Evolutionary conservation across 1,139 yeast species (phyloP).

Genomic region (Lizanozyma gosingica): DNA sequence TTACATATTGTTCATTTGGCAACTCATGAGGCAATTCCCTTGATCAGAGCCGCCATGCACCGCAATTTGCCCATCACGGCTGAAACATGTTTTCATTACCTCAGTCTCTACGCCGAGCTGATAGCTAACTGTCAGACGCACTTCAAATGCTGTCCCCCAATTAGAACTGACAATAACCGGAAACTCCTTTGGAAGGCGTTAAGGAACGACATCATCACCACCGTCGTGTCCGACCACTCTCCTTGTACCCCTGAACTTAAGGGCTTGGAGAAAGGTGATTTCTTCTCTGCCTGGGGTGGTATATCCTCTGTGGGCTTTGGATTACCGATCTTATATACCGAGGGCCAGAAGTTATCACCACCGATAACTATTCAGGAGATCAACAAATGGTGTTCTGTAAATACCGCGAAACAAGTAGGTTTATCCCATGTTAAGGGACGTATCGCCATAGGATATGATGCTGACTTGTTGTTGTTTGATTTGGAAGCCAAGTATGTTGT

Average conservation of each 20-base stretch:
- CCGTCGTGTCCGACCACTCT: slow-evolving; percentile 91
- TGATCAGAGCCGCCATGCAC: slow-evolving; percentile 56
- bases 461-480: slow-evolving; percentile 80
- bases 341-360: slow-evolving; percentile 47
- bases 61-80: slow-evolving; percentile 57
- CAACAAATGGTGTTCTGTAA: slow-evolving; percentile 68
- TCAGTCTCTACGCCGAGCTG: slow-evolving; percentile 66
- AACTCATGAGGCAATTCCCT: slow-evolving; percentile 71
- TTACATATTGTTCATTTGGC: slow-evolving; percentile 89
- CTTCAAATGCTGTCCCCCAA: slow-evolving; percentile 93
- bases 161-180: slow-evolving; percentile 65
- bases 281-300: slow-evolving; percentile 96
- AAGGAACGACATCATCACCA: slow-evolving; percentile 53
- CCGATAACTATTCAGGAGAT: slow-evolving; percentile 54
- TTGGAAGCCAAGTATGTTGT: slow-evolving; percentile 47
- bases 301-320: slow-evolving; percentile 90
- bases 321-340: slow-evolving; percentile 70
- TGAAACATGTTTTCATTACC: slow-evolving; percentile 91
- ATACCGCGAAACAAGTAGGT: slow-evolving; percentile 84
- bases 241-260: slow-evolving; percentile 92
- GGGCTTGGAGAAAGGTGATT: slow-evolving; percentile 75
- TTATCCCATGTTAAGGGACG: slow-evolving; percentile 64
- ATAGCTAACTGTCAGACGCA: slow-evolving; percentile 72
- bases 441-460: slow-evolving; percentile 68
- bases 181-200: slow-evolving; percentile 71